These are phyloP conservation scores for Hemileccinum rubropunctum DNA, from an alignment of 768 basidiomycete genomes.

Conservation along the genomic window DNA sequence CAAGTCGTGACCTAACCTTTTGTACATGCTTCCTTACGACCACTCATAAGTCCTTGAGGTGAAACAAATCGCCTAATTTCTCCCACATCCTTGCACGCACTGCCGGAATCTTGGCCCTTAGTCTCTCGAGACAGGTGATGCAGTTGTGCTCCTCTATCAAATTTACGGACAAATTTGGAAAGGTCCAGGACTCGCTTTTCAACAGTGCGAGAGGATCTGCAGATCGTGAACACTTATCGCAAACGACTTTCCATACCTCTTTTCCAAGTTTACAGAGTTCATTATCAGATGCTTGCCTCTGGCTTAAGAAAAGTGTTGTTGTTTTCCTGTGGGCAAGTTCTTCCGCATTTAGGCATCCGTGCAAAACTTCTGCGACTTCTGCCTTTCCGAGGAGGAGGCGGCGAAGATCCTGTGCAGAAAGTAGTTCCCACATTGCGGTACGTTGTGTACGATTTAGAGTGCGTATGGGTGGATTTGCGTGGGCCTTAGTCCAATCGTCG, in stretches of 20 bases:
- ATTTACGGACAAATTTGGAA: too few species aligned
- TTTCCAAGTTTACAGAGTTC: neutral
- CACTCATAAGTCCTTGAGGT: neutral
- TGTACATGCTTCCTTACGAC: too few species aligned
- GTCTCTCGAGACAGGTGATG: neutral
- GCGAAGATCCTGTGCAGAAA: constrained; percentile 16
- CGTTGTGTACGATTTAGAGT: constrained; percentile 3
- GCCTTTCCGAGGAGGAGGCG: constrained; percentile 16
- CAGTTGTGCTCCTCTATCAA: neutral
- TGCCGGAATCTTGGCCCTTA: neutral
- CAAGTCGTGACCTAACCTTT: too few species aligned
- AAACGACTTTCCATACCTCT: neutral
- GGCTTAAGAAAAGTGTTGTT: too few species aligned
- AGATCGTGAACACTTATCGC: neutral
- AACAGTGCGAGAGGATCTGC: constrained; percentile 8
- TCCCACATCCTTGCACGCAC: constrained; percentile 4
- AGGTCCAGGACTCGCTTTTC: neutral
- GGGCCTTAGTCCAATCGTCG: constrained; percentile 17
- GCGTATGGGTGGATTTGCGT: neutral
- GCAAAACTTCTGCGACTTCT: neutral
- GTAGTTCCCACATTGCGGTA: constrained; percentile 25
- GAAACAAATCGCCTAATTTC: constrained; percentile 2
- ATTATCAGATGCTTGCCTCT: too few species aligned
- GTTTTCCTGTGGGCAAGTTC: neutral
- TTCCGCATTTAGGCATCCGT: neutral